Conservation (phyloP, 1,284 basidiomycete genomes). For the Waitea zeae region DNA sequence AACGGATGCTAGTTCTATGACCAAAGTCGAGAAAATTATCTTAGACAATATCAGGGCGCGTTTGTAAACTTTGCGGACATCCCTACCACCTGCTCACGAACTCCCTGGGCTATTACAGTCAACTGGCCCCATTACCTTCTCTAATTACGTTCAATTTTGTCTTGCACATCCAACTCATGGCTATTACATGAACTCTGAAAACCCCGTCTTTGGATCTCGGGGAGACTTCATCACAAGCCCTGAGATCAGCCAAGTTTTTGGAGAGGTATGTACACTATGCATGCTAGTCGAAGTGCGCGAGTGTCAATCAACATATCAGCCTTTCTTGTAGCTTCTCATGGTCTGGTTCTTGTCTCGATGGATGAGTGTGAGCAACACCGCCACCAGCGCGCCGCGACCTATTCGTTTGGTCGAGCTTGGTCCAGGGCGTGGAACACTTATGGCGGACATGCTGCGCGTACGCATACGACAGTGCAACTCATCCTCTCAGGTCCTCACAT, state of each 20-base stretch:
- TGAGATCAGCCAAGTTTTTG: conserved; percentile 93
- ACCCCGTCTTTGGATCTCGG: conserved; percentile 67
- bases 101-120: conserved; percentile 26
- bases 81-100: conserved; percentile 1
- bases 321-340: conserved; percentile 46
- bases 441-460: conserved; percentile 83
- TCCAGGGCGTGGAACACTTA: conserved; percentile 85
- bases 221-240: conserved; percentile 97
- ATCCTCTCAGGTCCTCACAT: conserved; percentile 9
- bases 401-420: conserved; percentile 84
- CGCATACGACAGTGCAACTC: conserved; percentile 11
- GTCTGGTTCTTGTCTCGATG: conserved; percentile 72
- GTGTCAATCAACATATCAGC: background rate
- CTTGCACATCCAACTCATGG: conserved; percentile 76
- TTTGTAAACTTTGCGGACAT: conserved; percentile 2
- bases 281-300: background rate
- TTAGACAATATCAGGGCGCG: conserved; percentile 49
- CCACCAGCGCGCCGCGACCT: conserved; percentile 9
- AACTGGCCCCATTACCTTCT: conserved; percentile 73
- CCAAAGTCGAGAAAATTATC: conserved; percentile 56
- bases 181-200: conserved; percentile 64
- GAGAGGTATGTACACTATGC: conserved; percentile 53
- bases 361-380: conserved; percentile 48
- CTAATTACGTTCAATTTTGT: conserved; percentile 81
- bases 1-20: too few relatives aligned